Conservation (phyloP, 768 basidiomycete genomes). For the Suillus clintonianus region DNA sequence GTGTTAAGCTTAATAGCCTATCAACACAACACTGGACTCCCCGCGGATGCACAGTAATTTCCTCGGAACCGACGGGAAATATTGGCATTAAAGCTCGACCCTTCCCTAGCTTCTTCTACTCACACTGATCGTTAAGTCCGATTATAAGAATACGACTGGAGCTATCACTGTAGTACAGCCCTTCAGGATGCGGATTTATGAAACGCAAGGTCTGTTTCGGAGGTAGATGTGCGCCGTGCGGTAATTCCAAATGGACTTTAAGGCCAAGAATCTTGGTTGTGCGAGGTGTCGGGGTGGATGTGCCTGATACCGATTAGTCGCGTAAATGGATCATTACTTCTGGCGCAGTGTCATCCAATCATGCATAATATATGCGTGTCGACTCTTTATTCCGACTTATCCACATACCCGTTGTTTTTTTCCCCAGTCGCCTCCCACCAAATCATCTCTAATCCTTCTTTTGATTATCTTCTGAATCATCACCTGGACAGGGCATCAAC, state of each 20-base stretch:
- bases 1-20: too few relatives aligned
- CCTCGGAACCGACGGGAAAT: conserved; percentile 27
- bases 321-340: not conserved
- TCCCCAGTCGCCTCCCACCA: not conserved
- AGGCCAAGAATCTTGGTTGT: too few relatives aligned
- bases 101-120: too few relatives aligned
- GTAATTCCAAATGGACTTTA: too few relatives aligned
- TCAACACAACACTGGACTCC: conserved; percentile 15
- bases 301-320: not conserved
- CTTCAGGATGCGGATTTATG: not conserved
- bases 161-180: not conserved
- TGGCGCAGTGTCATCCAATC: not conserved
- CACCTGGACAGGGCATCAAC: not conserved
- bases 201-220: too few relatives aligned
- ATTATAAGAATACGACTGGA: conserved; percentile 13
- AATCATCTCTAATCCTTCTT: too few relatives aligned
- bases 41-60: conserved; percentile 26
- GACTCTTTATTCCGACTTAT: not conserved
- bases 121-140: conserved; percentile 19
- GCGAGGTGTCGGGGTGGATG: not conserved
- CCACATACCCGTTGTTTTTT: not conserved
- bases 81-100: too few relatives aligned
- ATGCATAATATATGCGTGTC: not conserved
- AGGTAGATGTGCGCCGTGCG: too few relatives aligned
- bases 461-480: not conserved